These are phyloP conservation scores for Aegilops sharonensis DNA, from an alignment of 176 grass and related monocot species.

Conservation along the genomic window DNA sequence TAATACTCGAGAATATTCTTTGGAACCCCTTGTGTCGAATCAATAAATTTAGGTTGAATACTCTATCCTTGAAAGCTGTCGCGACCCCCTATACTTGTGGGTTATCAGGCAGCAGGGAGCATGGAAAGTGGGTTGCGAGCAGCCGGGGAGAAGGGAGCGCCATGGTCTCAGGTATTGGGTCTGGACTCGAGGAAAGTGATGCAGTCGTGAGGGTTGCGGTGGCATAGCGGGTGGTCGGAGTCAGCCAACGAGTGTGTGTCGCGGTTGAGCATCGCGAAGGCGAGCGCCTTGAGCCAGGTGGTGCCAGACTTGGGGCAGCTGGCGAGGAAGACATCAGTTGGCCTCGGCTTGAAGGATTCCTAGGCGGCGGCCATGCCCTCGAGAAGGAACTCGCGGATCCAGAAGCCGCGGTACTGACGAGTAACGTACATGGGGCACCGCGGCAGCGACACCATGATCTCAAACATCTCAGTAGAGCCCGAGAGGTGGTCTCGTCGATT, in stretches of 20 bases:
- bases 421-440: background rate
- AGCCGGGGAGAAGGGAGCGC: background rate
- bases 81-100: too few relatives aligned
- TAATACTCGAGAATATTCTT: too few relatives aligned
- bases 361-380: background rate
- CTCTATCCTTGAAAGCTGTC: too few relatives aligned
- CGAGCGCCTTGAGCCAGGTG: slow-evolving; percentile 42
- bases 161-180: too few relatives aligned
- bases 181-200: background rate
- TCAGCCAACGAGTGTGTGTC: background rate
- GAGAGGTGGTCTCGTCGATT: background rate
- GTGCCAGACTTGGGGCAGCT: slow-evolving; percentile 46
- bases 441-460: background rate
- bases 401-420: background rate
- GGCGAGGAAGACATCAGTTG: slow-evolving; percentile 12
- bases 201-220: background rate
- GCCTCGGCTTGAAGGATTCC: background rate
- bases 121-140: background rate
- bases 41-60: too few relatives aligned
- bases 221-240: background rate
- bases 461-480: background rate
- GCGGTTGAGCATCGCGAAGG: slow-evolving; percentile 12
- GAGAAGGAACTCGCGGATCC: background rate
- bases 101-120: background rate
- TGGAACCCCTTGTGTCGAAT: too few relatives aligned